Base-by-base conservation (phyloP, 1,284 basidiomycete genomes). In the Meira miltonrushii region DNA sequence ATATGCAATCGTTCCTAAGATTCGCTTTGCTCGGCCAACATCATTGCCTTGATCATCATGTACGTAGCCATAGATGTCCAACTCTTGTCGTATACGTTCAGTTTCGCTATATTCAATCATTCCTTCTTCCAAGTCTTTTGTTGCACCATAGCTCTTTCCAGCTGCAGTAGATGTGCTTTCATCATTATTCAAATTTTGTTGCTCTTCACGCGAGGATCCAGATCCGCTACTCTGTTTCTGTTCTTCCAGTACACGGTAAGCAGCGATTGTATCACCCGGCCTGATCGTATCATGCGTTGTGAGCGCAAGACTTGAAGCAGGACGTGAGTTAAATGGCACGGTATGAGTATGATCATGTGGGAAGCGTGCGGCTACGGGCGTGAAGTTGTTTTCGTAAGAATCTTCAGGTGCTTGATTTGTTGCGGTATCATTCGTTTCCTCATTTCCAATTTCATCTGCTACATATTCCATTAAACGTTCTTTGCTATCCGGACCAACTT, bases 361-460 rank as follows among this genome's bases (percentile, higher is more conserved):
- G 56, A 65, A 72, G 12, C 69, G 62, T 10, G 69, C 69, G 19
- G 68, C 69, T 2, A 71, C 69, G 5, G 71, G 71, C 0, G 69
- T 72, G 56, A 72, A 74, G 4, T 61, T 63, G 46, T 59, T 80
- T 74, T 47, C 79, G 68, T 21, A 84, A 77, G 89, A 66, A 23
- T 61, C 46, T 9, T 67, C 62, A 25, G 54, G 48, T 17, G 19
- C 47, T 1, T 55, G n/a, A 17, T 63, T 60, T n/a, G n/a, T 13
- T 46, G 17, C n/a, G 39, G 38, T 23, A 38, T 63, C 52, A 44
- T 33, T 39, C 15, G 28, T 33, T 28, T 46, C 60, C 6, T 39
- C 40, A 19, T 21, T 54, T 39, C 17, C 11, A 8, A 19, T 38
- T 21, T 38, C 47, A 15, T 49, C 39, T 13, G 12, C 9, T 8